A percentile compares a stretch with the other conserved stretches of the same genome.
Evolutionary conservation across 83 land plant genomes (phyloP).

Genomic region (Isoetes engelmannii): DNA sequence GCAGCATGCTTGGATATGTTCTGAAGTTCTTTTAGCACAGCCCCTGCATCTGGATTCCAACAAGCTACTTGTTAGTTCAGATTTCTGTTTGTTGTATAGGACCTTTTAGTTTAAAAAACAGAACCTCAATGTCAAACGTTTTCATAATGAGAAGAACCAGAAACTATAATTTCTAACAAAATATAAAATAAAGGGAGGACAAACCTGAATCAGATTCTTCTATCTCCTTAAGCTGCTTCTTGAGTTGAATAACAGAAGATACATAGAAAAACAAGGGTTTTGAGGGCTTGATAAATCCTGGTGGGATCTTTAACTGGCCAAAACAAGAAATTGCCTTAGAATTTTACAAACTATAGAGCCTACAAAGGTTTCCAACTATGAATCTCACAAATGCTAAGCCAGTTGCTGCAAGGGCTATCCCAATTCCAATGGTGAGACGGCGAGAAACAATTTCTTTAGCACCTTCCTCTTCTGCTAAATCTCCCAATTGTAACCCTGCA

Average conservation of each 20-base stretch:
- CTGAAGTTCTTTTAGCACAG: conserved; percentile 22
- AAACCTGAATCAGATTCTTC: conserved; percentile 38
- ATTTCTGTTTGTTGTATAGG: too few species aligned
- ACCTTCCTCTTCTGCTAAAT: conserved; percentile 24
- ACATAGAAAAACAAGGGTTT: conserved; percentile 43
- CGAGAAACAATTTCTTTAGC: conserved; percentile 28
- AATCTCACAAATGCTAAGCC: conserved; percentile 37
- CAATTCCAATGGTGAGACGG: conserved; percentile 35
- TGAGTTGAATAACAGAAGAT: conserved; percentile 32
- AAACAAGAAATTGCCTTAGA: not conserved
- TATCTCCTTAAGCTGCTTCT: conserved; percentile 31
- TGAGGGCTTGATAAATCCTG: conserved; percentile 36
- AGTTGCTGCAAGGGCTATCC: conserved; percentile 30
- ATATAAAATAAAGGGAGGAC: not conserved
- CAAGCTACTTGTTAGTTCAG: too few species aligned
- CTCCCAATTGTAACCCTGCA: conserved; percentile 13
- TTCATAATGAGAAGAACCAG: not conserved
- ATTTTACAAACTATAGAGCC: not conserved
- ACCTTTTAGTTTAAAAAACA: too few species aligned
- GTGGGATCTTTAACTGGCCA: conserved; percentile 37
- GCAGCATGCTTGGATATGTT: conserved; percentile 17
- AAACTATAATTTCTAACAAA: not conserved
- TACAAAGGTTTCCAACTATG: conserved; percentile 4
- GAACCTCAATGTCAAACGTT: not conserved
- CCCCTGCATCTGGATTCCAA: conserved; percentile 28